Evolutionary conservation across 208 protist genomes (phyloP).

Genomic region (Vickermania ingenoplastis): DNA sequence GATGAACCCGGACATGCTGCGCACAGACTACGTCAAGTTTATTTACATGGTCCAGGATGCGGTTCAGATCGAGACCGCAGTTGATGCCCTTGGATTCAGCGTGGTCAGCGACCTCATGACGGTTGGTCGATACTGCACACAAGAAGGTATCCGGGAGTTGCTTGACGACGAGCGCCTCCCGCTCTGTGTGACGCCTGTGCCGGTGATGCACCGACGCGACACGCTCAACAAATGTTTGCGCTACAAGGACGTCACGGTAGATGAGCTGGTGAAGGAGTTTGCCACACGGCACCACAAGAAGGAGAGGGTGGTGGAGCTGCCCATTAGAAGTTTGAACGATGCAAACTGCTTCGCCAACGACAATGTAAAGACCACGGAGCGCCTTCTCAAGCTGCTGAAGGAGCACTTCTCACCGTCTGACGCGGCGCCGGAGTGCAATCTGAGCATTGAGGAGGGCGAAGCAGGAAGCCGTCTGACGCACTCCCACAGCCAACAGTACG

Average conservation of each 20-base stretch:
- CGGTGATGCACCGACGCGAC: slow-evolving; percentile 49
- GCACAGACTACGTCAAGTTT: slow-evolving; percentile 90
- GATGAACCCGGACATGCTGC: slow-evolving; percentile 92
- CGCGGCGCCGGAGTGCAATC: slow-evolving; percentile 24
- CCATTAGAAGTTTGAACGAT: slow-evolving; percentile 85
- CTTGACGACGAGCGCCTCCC: slow-evolving; percentile 60
- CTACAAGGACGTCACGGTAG: slow-evolving; percentile 73
- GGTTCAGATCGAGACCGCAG: slow-evolving; percentile 53
- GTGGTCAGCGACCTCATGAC: slow-evolving; percentile 65
- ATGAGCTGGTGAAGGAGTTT: slow-evolving; percentile 58
- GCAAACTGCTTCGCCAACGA: slow-evolving; percentile 86
- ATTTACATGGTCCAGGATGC: slow-evolving; percentile 89
- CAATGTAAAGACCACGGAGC: slow-evolving; percentile 65
- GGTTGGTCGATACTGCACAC: slow-evolving; percentile 58
- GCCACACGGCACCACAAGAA: slow-evolving; percentile 14
- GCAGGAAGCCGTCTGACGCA: slow-evolving; percentile 93
- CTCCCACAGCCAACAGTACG: slow-evolving; percentile 90
- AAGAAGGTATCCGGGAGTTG: slow-evolving; percentile 37
- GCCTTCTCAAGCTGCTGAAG: slow-evolving; percentile 65
- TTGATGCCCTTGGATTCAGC: slow-evolving; percentile 72
- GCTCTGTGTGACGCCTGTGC: slow-evolving; percentile 86
- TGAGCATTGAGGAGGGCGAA: slow-evolving; percentile 74
- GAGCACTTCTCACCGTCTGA: slow-evolving; percentile 61
- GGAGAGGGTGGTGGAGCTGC: slow-evolving; percentile 59
- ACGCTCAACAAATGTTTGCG: slow-evolving; percentile 79